Base-by-base conservation (phyloP, 768 basidiomycete species). In the Flagelloscypha sp. region DNA sequence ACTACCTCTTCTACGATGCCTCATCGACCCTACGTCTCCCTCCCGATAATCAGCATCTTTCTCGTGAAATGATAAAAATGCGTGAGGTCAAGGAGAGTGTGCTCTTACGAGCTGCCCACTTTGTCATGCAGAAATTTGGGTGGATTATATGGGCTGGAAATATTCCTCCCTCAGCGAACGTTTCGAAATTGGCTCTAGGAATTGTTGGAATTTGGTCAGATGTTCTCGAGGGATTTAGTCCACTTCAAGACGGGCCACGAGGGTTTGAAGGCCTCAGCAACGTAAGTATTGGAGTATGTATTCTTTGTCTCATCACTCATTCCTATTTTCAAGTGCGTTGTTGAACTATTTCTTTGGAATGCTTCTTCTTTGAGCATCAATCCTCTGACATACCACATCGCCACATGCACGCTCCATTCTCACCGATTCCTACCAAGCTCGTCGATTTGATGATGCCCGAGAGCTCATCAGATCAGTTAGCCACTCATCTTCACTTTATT, bases 81-180 rank as follows among this genome's bases (percentile, higher is more conserved):
- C 76, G 71, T 33, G 77, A 77, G 47, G 61, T 90, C 36, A 90
- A 90, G 50, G 84, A 86, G 47, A 85, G 88, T 39, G 88, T 92
- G 4, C 65, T 93, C 16, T 59, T 84, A 31, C 76, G 85, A 22
- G 88, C 85, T 0, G 66, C 77, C 9, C 67, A 68, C 4, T 88
- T 92, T 43, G 72, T 93, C 86, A 90, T 48, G 73, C 75, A 6
- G 85, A 93, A 52, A 77, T 94, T 13, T 97, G 92, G 92, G 72
- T 82, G 1, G 81, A 84, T 46, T 84, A 88, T 54, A 53, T 77
- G 24, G 74, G 77, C 2, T 97, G 92, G 92, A 84, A 85, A 53
- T 95, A 90, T 45, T 63, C 66, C 4, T 80, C 82, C 37, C 65
- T 92, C 9, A 80, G 81, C 4, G 84, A 88, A 50, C 72, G 84